phyloP scores from a whole-genome alignment of 306 rosid species.

The Casuarina equisetifolia region DNA sequence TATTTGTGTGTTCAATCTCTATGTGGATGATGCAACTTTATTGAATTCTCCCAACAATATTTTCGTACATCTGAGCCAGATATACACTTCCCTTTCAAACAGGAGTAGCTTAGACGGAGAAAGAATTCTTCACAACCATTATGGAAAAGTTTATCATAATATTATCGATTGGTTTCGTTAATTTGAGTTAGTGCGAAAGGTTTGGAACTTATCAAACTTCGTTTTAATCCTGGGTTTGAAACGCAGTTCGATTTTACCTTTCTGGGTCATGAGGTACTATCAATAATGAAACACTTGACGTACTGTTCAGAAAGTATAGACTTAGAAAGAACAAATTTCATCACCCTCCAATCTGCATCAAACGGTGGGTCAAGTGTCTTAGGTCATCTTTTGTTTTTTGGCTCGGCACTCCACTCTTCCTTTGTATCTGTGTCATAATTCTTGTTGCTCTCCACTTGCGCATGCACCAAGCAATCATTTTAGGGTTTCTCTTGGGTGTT shows the following conservation, averaged over 20 bases:
- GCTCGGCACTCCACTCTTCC: conserved; percentile 38
- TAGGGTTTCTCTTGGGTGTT: conserved; percentile 40
- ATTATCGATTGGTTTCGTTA: neutral
- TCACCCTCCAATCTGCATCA: conserved; percentile 37
- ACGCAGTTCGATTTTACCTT: neutral
- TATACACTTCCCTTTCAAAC: no score
- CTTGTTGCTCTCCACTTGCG: conserved; percentile 46
- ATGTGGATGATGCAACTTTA: no score
- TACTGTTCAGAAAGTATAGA: conserved; percentile 24
- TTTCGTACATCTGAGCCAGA: no score
- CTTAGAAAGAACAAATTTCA: conserved; percentile 35
- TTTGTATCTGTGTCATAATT: conserved; percentile 39
- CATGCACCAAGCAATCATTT: conserved; percentile 69
- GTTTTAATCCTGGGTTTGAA: no score
- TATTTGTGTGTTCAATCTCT: no score
- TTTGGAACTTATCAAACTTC: no score
- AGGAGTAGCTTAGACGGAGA: no score
- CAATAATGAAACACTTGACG: conserved; percentile 13
- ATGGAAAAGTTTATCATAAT: no score
- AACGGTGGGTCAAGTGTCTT: conserved; percentile 40
- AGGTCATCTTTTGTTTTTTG: conserved; percentile 49
- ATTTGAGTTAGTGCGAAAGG: no score
- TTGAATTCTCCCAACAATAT: no score
- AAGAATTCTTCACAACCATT: no score
- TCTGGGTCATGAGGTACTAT: conserved; percentile 20